These are phyloP conservation scores for Paxillus involutus DNA, from an alignment of 768 basidiomycete species.

Conservation along the genomic window DNA sequence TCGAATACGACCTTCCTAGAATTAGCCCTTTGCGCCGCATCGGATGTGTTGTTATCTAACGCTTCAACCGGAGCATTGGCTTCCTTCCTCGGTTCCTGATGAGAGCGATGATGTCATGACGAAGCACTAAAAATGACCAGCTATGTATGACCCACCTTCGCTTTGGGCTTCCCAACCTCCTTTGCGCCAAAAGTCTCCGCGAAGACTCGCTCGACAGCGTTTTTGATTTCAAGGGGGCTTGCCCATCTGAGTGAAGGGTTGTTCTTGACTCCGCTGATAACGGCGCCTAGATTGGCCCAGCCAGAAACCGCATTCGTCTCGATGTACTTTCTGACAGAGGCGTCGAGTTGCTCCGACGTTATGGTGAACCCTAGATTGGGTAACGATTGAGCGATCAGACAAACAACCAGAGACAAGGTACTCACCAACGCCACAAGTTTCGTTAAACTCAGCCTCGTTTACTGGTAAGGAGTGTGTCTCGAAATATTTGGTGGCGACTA, in stretches of 20 bases:
- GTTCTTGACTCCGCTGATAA: conserved; percentile 61
- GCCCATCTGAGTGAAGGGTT: conserved; percentile 77
- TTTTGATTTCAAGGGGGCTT: conserved; percentile 81
- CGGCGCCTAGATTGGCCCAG: conserved; percentile 75
- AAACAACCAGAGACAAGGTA: conserved; percentile 2
- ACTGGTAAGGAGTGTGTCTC: conserved; percentile 61
- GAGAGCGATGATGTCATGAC: neutral
- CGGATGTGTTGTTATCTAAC: conserved; percentile 23
- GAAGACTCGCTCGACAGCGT: conserved; percentile 70
- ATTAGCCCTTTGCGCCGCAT: conserved; percentile 35
- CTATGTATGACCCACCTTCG: conserved; percentile 45
- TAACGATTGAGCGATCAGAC: conserved; percentile 1
- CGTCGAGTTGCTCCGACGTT: conserved; percentile 59
- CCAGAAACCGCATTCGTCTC: conserved; percentile 53
- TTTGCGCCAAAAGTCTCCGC: conserved; percentile 70
- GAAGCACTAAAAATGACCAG: neutral
- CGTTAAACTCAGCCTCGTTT: conserved; percentile 69
- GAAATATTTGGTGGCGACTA: conserved; percentile 66
- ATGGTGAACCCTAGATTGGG: conserved; percentile 70
- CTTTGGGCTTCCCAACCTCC: conserved; percentile 62
- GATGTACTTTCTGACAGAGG: conserved; percentile 57
- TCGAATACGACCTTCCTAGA: conserved; percentile 74
- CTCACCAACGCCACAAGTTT: conserved; percentile 86
- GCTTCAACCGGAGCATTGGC: conserved; percentile 13
- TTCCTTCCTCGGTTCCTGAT: conserved; percentile 53